Evolutionary conservation across 306 rosid species (phyloP).

Genomic region (Gynostemma pentaphyllum): DNA sequence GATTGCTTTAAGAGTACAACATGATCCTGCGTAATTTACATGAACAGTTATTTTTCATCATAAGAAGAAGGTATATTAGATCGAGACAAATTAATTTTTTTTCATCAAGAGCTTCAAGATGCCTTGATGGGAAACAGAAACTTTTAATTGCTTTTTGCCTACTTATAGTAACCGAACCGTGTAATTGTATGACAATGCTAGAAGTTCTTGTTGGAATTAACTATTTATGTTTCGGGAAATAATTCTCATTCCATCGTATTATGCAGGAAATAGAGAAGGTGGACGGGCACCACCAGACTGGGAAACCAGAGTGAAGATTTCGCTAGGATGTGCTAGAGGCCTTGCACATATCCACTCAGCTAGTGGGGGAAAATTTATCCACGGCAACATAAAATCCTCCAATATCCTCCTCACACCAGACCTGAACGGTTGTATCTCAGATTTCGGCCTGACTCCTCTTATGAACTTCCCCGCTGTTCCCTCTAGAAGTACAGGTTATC

Average conservation of each 20-base stretch:
- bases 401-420: constrained; percentile 64
- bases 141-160: too few relatives aligned
- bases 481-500: constrained; percentile 51
- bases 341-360: constrained; percentile 68
- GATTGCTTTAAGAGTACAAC: too few relatives aligned
- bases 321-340: constrained; percentile 72
- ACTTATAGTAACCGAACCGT: too few relatives aligned
- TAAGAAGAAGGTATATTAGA: too few relatives aligned
- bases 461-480: constrained; percentile 31
- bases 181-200: too few relatives aligned
- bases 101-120: too few relatives aligned
- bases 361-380: constrained; percentile 55
- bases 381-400: constrained; percentile 86
- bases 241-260: neutral
- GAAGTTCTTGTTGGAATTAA: too few relatives aligned
- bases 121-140: too few relatives aligned
- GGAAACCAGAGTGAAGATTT: constrained; percentile 67
- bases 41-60: too few relatives aligned
- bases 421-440: constrained; percentile 54
- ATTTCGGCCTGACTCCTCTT: constrained; percentile 64
- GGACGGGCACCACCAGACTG: constrained; percentile 59
- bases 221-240: too few relatives aligned
- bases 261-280: constrained; percentile 57
- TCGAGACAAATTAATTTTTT: too few relatives aligned
- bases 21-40: too few relatives aligned